Evolutionary conservation across 345 rosid species (phyloP).

Genomic region (Chamaenerion angustifolium): DNA sequence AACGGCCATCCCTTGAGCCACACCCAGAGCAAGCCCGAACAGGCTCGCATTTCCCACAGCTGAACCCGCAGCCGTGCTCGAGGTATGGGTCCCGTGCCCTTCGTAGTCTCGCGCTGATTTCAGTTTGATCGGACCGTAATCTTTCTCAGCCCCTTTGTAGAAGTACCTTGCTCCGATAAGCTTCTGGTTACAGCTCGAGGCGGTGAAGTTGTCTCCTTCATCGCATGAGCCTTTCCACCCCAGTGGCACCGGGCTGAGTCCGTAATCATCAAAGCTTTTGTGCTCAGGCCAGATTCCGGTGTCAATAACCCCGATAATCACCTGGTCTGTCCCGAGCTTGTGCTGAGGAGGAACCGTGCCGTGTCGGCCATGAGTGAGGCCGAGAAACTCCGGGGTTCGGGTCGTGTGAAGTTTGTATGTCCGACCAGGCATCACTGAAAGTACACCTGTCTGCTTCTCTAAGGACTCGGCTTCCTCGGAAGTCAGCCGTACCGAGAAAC

Average conservation of each 20-base stretch:
- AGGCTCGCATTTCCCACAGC: too few relatives aligned
- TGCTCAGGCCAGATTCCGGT: constrained; percentile 45
- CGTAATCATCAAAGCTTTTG: constrained; percentile 27
- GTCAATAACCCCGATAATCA: constrained; percentile 35
- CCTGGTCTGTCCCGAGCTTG: constrained; percentile 20
- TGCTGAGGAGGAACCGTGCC: constrained; percentile 14
- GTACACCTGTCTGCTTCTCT: constrained; percentile 20
- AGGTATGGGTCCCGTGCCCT: too few relatives aligned
- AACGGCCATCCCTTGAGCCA: too few relatives aligned
- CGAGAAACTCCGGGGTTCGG: constrained; percentile 22
- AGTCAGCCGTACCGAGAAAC: constrained; percentile 31
- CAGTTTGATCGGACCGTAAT: too few relatives aligned
- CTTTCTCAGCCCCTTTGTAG: constrained; percentile 17
- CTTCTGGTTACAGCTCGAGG: constrained; percentile 36
- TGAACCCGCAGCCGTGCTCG: too few relatives aligned
- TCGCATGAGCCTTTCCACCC: constrained; percentile 40
- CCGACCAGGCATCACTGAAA: constrained; percentile 19
- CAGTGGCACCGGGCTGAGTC: constrained; percentile 24
- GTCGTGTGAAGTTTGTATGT: constrained; percentile 27
- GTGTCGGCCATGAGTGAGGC: constrained; percentile 16
- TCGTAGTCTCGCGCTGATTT: too few relatives aligned
- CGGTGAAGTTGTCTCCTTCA: constrained; percentile 26
- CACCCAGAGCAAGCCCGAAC: too few relatives aligned
- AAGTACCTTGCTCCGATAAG: constrained; percentile 38
- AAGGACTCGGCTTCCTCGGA: constrained; percentile 20